Base-by-base conservation (phyloP, 108 stramenopile genomes). In the Cyclotella distinguenda region DNA sequence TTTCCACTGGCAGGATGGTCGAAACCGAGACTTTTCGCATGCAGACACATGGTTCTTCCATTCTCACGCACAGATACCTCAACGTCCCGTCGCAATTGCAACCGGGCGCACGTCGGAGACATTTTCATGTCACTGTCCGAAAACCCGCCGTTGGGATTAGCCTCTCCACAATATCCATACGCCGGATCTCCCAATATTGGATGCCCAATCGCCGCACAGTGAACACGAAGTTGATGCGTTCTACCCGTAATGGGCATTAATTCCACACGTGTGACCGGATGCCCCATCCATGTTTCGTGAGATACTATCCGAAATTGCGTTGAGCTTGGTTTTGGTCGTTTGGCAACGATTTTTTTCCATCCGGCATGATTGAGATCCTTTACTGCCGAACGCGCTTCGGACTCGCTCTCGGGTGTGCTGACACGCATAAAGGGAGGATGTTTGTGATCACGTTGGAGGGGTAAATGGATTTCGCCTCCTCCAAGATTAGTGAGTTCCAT, bases 181-280 rank as follows among this genome's bases (percentile, higher is more conserved):
- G 82, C 84, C 18, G 80, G 80, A 77, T 95, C 94, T 18, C 89
- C 94, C 7, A 91, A 61, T 38, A 95, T 91, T 9, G 94, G 89
- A 66, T 89, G 70, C 15, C 90, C 94, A 33, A 72, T 31, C 28
- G 64, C 70, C 6, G 64, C 47, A 33, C 70, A 71, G 62, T 94
- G 93, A 12, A 90, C 89, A 0, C 93, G 77, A 5, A 94, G 61
- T 60, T 94, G 93, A 63, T 94, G 93, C 9, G 88, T 89, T 28
- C 88, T 76, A 16, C 88, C 88, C 2, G 88, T 89, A 19, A 72
- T 68, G 19, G 85, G 88, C 26, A 30, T 39, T 25, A 86, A 60
- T 50, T 80, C 68, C 0, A 90, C 56, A 1, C 89, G 62, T 0
- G 86, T 84, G 1, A 86, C 82, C 16, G 81, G 73, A 51, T 73